Evolutionary conservation across 495 filamentous ascomycete genomes (phyloP), one percentile per base, ranked within the genome.

Genomic region (Letharia columbiana): DNA sequence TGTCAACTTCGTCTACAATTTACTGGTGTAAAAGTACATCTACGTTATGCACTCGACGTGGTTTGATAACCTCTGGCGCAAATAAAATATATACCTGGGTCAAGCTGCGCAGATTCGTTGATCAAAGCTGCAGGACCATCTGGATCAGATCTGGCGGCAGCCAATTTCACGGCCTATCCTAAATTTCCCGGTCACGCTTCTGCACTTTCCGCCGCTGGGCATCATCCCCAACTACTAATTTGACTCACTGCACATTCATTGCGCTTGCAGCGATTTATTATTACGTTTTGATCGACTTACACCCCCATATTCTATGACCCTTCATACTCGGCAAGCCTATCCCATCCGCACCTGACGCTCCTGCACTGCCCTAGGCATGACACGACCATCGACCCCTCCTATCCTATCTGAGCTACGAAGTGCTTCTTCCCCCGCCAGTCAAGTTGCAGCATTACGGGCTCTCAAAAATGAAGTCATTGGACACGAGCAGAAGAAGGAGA

Each of bases 401-500:
- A 79, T 88, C 66, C 78, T 91, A 62, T 75, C 83, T 40, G 82
- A 89, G 75, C 80, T 91, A 66, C 80, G 81, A 61, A 83, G 77
- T 70, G 79, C 86, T 52, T 83, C 81, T 61, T 85, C 84, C 67
- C 74, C 82, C 66, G 78, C 80, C 7, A 80, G 84, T 54, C 89
- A 90, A 71, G 79, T 87, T 40, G 78, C 78, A 50, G 82, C 84
- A 60, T 82, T 98, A 52, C 83, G 85, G 57, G 77, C 80, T 39
- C 75, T 98, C 18, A 98, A 96, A 80, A 92, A 96, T 75, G 89
- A 95, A 65, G 79, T 94, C 52, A 85, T 96, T 69, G 94, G 94
- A 42, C 91, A 97, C 76, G 84, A 89, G 37, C 87, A 94, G 72
- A 85, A 86, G 72, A 98, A 98, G 75, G 88, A 91, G 71, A 69